Percentiles rank a stretch among this genome's conserved stretches.
Conservation (phyloP, 148 eudicot genomes). For the Cornus florida region DNA sequence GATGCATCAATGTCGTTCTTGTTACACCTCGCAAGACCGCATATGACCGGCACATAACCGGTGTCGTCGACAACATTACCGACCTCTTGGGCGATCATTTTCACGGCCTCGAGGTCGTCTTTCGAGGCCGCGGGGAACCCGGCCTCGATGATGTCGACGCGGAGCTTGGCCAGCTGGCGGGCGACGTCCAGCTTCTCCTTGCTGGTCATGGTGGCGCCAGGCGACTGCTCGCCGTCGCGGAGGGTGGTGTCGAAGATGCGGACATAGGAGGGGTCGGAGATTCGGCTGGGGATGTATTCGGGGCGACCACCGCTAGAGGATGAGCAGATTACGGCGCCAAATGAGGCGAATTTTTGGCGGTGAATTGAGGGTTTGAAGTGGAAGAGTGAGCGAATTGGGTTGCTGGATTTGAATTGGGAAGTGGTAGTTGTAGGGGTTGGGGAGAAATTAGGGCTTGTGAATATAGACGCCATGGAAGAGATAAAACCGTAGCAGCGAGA, state of each 20-base stretch:
- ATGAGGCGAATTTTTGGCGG: neutral
- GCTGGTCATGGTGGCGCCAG: conserved; percentile 91
- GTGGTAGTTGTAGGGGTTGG: neutral
- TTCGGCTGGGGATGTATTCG: conserved; percentile 58
- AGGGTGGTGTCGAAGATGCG: conserved; percentile 94
- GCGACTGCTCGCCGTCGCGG: conserved; percentile 93
- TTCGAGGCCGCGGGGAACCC: conserved; percentile 87
- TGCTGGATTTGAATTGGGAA: neutral
- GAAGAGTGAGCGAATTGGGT: conserved; percentile 11
- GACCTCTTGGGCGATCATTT: conserved; percentile 61
- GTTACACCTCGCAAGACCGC: conserved; percentile 84
- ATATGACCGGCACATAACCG: conserved; percentile 82
- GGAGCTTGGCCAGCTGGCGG: conserved; percentile 63
- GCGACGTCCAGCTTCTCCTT: conserved; percentile 84
- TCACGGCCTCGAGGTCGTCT: conserved; percentile 82
- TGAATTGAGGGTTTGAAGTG: neutral
- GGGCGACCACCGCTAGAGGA: conserved; percentile 37
- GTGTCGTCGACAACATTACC: conserved; percentile 49
- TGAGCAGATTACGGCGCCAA: conserved; percentile 18
- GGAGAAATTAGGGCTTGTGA: conserved; percentile 12
- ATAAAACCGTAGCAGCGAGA: neutral
- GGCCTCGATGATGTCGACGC: conserved; percentile 91
- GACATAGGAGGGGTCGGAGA: conserved; percentile 71
- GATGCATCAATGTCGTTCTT: conserved; percentile 76
- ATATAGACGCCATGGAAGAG: conserved; percentile 23